These are phyloP conservation scores for Hortiboletus campestris DNA, from an alignment of 768 basidiomycete genomes.

Conservation along the genomic window DNA sequence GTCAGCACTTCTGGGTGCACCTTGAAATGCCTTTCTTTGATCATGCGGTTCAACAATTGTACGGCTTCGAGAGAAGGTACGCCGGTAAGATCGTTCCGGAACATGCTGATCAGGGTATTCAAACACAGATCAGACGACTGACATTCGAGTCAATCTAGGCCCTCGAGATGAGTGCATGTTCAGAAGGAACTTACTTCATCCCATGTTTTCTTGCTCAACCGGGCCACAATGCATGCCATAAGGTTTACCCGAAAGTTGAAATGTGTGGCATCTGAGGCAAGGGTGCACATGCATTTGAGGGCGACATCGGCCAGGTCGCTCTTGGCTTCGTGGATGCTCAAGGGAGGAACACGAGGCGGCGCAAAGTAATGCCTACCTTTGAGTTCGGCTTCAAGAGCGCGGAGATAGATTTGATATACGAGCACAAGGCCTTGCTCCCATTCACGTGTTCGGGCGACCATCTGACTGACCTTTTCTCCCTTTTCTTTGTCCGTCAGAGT, in stretches of 20 bases:
- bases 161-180: conserved; percentile 2
- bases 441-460: conserved; percentile 85
- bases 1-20: conserved; percentile 87
- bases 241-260: conserved; percentile 97
- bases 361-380: conserved; percentile 50
- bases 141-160: conserved; percentile 10
- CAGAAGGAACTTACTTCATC: conserved; percentile 60
- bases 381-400: conserved; percentile 78
- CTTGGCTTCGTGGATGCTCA: conserved; percentile 46
- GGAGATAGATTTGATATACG: conserved; percentile 88
- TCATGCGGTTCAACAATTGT: conserved; percentile 89
- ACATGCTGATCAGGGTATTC: conserved; percentile 75
- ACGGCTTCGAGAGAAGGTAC: conserved; percentile 83
- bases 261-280: conserved; percentile 81
- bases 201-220: conserved; percentile 85
- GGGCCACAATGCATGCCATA: conserved; percentile 81
- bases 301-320: conserved; percentile 65
- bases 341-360: conserved; percentile 17
- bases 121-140: conserved; percentile 88
- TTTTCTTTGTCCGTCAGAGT: conserved; percentile 87
- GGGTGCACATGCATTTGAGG: conserved; percentile 84
- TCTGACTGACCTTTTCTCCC: conserved; percentile 90
- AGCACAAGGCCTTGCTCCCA: conserved; percentile 93
- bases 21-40: conserved; percentile 88
- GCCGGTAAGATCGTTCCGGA: conserved; percentile 80